Base-by-base conservation (phyloP, 2,329 filamentous ascomycete species). In the Dendryphion nanum region DNA sequence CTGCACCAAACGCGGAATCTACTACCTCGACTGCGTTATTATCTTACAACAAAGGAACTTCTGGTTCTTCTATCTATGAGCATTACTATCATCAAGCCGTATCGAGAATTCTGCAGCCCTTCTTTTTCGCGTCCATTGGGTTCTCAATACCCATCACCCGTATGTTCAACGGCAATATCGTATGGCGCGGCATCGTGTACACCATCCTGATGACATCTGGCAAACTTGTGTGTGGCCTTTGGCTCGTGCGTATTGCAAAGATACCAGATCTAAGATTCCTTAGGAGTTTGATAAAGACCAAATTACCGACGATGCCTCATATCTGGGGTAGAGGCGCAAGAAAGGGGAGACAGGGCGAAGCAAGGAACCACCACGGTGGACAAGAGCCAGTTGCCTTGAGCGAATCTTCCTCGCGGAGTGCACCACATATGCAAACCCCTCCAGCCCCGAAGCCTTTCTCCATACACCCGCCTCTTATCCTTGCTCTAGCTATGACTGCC, bases 141-240 rank as follows among this genome's bases (percentile, higher is more conserved):
- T 90, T 91, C 56, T 83, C 86, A 0, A 85, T 93, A 2, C 86
- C 86, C 0, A 83, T 91, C 19, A 78, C 76, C 0, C 66, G 78
- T 5, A 81, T 93, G 72, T 91, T 89, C 50, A 59, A 61, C 0
- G 77, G 77, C 0, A 53, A 66, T 0, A 72, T 86, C 0, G 64
- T 89, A 2, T 93, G 85, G 86, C 78, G 80, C 8, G 86, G 86
- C 0, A 45, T 89, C 0, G 73, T 89, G 1, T 93, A 90, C 51
- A 73, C 83, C 0, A 46, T 83, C 0, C 65, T 93, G 3, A 93
- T 93, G 86, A 56, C 73, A 1, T 35, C 86, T 2, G 69, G 45
- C 2, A 72, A 72, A 44, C 33, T 71, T 6, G 45, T 65, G 4
- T 66, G 67, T 47, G 56, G 71, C 33, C 47, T 72, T 3, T 68